Percentiles rank a stretch among this genome's conserved stretches.
Conservation (phyloP, 306 rosid genomes). For the Betula pendula region DNA sequence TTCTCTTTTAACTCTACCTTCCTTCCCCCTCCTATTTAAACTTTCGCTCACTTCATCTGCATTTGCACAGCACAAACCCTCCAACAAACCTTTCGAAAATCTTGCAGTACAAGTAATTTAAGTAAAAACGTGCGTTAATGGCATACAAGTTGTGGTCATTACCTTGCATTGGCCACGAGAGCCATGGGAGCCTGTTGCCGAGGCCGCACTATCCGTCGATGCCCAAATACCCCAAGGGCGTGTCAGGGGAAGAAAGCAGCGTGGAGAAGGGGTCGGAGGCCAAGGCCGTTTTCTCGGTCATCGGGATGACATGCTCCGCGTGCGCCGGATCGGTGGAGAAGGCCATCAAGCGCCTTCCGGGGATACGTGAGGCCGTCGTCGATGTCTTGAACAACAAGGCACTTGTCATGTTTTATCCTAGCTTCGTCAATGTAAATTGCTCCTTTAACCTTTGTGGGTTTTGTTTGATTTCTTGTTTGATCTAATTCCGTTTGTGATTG, state of each 20-base stretch:
- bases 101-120: no score
- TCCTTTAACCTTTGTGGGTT: background rate
- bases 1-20: no score
- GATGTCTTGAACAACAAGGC: constrained; percentile 74
- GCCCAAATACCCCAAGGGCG: constrained; percentile 62
- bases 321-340: constrained; percentile 80
- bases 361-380: constrained; percentile 64
- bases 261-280: constrained; percentile 26
- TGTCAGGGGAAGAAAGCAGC: constrained; percentile 4
- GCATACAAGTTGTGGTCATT: constrained; percentile 45
- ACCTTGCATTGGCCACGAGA: constrained; percentile 40
- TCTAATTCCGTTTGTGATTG: background rate
- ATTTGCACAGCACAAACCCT: no score
- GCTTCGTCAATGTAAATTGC: constrained; percentile 54
- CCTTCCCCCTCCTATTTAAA: no score
- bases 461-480: background rate
- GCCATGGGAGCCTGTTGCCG: constrained; percentile 30
- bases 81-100: background rate
- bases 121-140: no score
- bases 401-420: constrained; percentile 56
- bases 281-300: constrained; percentile 55
- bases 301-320: constrained; percentile 78
- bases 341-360: constrained; percentile 69
- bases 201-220: constrained; percentile 74
- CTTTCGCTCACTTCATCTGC: no score